Evolutionary conservation across 306 rosid genomes (phyloP).

Genomic region (Myrica gale): DNA sequence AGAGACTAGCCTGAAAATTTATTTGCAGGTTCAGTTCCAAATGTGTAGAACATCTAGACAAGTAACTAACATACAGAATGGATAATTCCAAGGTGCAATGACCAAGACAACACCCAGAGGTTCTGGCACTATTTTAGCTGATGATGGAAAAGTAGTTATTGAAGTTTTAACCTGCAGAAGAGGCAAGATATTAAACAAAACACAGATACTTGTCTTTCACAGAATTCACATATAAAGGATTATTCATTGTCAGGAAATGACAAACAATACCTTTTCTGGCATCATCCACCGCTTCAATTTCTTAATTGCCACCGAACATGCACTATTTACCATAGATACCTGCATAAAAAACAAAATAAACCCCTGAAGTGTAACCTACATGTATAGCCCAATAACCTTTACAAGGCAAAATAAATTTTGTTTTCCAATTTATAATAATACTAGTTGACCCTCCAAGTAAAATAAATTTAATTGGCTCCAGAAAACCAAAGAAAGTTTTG

Average conservation of each 20-base stretch:
- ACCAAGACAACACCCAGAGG: constrained; percentile 81
- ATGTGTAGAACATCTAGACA: constrained; percentile 16
- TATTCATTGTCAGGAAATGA: constrained; percentile 10
- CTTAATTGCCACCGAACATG: constrained; percentile 59
- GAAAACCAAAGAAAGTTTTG: background rate
- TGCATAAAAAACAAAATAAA: constrained; percentile 38
- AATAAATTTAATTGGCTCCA: background rate
- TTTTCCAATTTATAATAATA: background rate
- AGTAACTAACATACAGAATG: constrained; percentile 69
- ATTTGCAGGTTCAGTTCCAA: constrained; percentile 9
- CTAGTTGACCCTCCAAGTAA: background rate
- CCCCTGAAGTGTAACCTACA: background rate
- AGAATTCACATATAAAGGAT: background rate
- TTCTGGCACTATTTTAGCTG: constrained; percentile 93
- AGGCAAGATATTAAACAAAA: constrained; percentile 11
- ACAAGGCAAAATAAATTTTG: background rate
- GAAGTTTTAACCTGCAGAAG: constrained; percentile 71
- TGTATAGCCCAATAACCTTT: background rate
- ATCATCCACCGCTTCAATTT: constrained; percentile 69
- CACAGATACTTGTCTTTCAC: background rate
- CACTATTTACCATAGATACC: constrained; percentile 64
- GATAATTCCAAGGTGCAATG: constrained; percentile 98
- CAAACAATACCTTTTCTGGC: constrained; percentile 69
- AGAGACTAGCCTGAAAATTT: constrained; percentile 8
- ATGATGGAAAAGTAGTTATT: constrained; percentile 72